phyloP scores from a whole-genome alignment of 768 basidiomycete species.

The Leccinum obscurum region DNA sequence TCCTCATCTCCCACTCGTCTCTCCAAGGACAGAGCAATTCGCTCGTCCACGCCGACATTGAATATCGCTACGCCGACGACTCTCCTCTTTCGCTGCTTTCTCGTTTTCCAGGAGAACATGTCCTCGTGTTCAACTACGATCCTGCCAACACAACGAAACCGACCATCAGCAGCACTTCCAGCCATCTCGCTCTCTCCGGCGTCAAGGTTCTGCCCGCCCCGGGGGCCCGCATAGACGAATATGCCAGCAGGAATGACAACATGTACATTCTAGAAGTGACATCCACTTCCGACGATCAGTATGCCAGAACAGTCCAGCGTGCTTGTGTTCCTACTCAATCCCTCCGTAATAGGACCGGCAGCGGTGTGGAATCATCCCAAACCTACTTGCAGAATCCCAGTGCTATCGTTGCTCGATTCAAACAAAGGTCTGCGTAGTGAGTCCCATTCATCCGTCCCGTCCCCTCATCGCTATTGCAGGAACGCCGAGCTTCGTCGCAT shows the following conservation, averaged over 20 bases:
- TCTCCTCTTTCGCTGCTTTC: constrained; percentile 66
- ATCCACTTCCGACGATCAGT: constrained; percentile 47
- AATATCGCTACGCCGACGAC: constrained; percentile 84
- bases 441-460: constrained; percentile 1
- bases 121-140: constrained; percentile 72
- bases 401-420: constrained; percentile 59
- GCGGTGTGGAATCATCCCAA: constrained; percentile 31
- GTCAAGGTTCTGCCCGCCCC: constrained; percentile 73
- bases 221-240: constrained; percentile 60
- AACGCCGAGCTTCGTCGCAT: constrained; percentile 56
- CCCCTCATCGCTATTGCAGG: constrained; percentile 33
- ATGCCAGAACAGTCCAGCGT: constrained; percentile 6
- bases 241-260: constrained; percentile 50
- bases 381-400: constrained; percentile 42
- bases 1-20: constrained; percentile 63
- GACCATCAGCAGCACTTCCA: constrained; percentile 52
- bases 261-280: constrained; percentile 80
- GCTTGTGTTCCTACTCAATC: constrained; percentile 1
- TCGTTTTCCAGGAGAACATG: constrained; percentile 60
- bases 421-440: constrained; percentile 51
- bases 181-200: constrained; percentile 50
- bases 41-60: constrained; percentile 64
- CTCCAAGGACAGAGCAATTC: constrained; percentile 39
- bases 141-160: constrained; percentile 41
- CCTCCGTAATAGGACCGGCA: constrained; percentile 9